Evolutionary conservation across 768 basidiomycete genomes (phyloP).

Genomic region (Rhodotorula kratochvilovae): DNA sequence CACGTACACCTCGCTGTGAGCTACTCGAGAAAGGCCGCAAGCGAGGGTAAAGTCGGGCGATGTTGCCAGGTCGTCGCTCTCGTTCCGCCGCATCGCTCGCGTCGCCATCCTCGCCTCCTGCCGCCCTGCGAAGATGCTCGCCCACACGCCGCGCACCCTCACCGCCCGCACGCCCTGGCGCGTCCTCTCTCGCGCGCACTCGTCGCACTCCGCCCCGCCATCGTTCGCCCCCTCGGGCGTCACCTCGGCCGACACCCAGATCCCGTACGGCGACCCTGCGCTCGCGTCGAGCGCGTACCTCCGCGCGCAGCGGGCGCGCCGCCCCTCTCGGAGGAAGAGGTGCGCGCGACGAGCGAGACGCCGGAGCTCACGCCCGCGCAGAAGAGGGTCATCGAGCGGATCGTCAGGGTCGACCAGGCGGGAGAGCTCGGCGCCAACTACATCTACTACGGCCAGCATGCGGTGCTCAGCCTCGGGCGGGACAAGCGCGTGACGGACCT

Average conservation of each 20-base stretch:
- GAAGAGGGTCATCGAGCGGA: slow-evolving; percentile 45
- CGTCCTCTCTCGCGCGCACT: slow-evolving; percentile 10
- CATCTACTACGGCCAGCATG: slow-evolving; percentile 85
- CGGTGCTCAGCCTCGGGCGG: slow-evolving; percentile 54
- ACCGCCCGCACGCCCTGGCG: background rate
- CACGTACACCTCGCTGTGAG: background rate
- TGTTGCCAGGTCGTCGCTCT: background rate
- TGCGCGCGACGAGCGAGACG: slow-evolving; percentile 18
- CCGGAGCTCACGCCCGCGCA: slow-evolving; percentile 44
- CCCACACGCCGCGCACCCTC: background rate
- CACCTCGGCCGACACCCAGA: slow-evolving; percentile 34
- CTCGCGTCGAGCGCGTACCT: slow-evolving; percentile 32
- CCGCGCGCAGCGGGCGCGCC: background rate
- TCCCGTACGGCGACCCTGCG: slow-evolving; percentile 23
- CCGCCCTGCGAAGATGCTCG: background rate
- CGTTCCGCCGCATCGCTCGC: too few species aligned
- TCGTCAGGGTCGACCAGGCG: slow-evolving; percentile 84
- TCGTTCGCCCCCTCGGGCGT: slow-evolving; percentile 20
- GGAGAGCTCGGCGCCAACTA: slow-evolving; percentile 94
- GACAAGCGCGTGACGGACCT: slow-evolving; percentile 58
- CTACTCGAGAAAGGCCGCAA: too few species aligned
- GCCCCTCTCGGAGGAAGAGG: background rate
- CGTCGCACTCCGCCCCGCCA: slow-evolving; percentile 16
- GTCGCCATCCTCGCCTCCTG: background rate
- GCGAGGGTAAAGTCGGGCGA: too few species aligned